Percentiles rank a stretch among this genome's conserved stretches.
phyloP scores from a whole-genome alignment of 257 asterid genomes.

The Verbena officinalis region DNA sequence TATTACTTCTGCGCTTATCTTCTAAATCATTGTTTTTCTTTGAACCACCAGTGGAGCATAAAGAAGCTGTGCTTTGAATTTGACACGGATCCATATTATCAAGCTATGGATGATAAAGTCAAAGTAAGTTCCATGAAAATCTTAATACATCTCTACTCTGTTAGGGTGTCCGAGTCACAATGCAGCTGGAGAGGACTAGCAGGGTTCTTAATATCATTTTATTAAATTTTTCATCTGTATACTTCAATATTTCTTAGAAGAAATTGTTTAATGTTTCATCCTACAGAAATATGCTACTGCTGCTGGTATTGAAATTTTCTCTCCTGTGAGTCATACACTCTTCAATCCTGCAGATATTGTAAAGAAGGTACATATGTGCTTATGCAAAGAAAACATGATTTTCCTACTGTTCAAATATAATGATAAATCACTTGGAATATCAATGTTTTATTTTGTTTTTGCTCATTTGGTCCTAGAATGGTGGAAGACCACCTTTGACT shows the following conservation, averaged over 20 bases:
- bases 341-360: conserved; percentile 85
- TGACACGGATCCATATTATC: conserved; percentile 92
- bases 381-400: neutral
- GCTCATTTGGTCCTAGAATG: conserved; percentile 55
- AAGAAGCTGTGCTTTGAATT: conserved; percentile 85
- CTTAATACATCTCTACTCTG: neutral
- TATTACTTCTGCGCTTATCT: conserved; percentile 8
- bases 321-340: conserved; percentile 93
- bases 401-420: neutral
- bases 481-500: conserved; percentile 85
- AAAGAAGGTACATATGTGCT: conserved; percentile 53
- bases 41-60: conserved; percentile 75
- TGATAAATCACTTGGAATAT: neutral
- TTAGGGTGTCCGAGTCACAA: conserved; percentile 14
- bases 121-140: conserved; percentile 44
- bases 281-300: conserved; percentile 60
- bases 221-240: neutral
- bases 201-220: neutral
- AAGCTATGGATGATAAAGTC: conserved; percentile 63
- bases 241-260: neutral
- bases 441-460: neutral
- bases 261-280: conserved; percentile 23
- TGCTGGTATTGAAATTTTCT: conserved; percentile 69
- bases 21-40: conserved; percentile 16
- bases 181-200: neutral